phyloP scores from a whole-genome alignment of 805 yeast genomes.

The Pichia californica region DNA sequence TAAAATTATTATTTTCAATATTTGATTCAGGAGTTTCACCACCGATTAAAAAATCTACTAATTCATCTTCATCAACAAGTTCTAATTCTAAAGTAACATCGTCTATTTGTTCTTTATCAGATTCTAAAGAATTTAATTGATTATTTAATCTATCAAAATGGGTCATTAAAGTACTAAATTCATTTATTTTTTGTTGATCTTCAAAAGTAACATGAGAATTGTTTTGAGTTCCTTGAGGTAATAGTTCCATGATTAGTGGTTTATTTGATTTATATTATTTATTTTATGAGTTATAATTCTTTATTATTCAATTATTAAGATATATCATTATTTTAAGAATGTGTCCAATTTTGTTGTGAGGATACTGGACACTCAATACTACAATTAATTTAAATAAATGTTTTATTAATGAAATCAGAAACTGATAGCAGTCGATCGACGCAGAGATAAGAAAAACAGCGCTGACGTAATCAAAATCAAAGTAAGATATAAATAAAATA shows the following conservation, averaged over 20 bases:
- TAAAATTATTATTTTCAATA: slow-evolving; percentile 63
- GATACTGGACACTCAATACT: no score
- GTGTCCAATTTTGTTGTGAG: no score
- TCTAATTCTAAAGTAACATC: slow-evolving; percentile 84
- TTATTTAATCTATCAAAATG: slow-evolving; percentile 55
- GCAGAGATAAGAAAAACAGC: no score
- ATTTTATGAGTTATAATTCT: no score
- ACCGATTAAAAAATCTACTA: slow-evolving; percentile 72
- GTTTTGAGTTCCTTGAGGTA: slow-evolving; percentile 52
- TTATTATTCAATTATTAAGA: no score
- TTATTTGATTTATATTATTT: no score
- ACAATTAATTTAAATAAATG: no score
- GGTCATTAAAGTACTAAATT: slow-evolving; percentile 75
- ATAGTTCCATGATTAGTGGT: slow-evolving; percentile 27
- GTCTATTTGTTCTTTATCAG: slow-evolving; percentile 82
- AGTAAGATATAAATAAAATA: no score
- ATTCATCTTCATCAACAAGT: slow-evolving; percentile 70
- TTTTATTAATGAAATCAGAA: no score
- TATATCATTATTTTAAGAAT: no score
- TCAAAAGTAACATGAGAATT: slow-evolving; percentile 64
- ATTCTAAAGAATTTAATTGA: slow-evolving; percentile 41
- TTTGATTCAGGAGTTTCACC: slow-evolving; percentile 37
- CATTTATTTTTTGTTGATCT: slow-evolving; percentile 86
- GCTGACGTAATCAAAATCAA: no score
- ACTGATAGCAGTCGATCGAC: no score